These are phyloP conservation scores for Rhytidhysteron rufulum DNA, from an alignment of 2,329 filamentous ascomycete species.

Conservation along the genomic window DNA sequence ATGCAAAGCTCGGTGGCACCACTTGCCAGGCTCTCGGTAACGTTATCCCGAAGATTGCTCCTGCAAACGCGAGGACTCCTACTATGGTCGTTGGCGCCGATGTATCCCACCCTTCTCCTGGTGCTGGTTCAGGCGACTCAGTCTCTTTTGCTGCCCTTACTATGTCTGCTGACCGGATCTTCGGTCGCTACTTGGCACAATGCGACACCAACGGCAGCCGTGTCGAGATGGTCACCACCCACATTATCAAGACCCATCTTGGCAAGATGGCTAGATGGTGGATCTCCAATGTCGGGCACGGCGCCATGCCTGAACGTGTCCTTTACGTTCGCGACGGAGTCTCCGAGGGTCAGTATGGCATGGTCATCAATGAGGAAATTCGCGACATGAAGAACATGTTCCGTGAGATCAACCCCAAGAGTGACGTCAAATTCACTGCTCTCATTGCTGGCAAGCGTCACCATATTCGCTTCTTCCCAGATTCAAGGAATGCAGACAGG, in stretches of 20 bases:
- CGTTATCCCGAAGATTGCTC: slow-evolving; percentile 26
- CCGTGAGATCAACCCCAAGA: slow-evolving; percentile 34
- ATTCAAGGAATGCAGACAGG: slow-evolving; percentile 55
- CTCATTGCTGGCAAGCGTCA: slow-evolving; percentile 91
- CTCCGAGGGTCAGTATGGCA: slow-evolving; percentile 76
- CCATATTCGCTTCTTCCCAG: slow-evolving; percentile 88
- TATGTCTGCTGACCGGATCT: slow-evolving; percentile 69
- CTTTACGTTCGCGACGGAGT: slow-evolving; percentile 95
- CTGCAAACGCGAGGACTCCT: slow-evolving; percentile 11
- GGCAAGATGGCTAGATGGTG: slow-evolving; percentile 62
- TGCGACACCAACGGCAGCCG: slow-evolving; percentile 81
- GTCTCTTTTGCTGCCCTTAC: slow-evolving; percentile 82
- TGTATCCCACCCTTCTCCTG: slow-evolving; percentile 78
- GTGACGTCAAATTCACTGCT: slow-evolving; percentile 69
- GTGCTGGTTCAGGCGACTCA: slow-evolving; percentile 39
- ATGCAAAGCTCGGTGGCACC: slow-evolving; percentile 85
- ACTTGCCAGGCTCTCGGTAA: slow-evolving; percentile 55
- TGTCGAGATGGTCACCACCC: slow-evolving; percentile 69
- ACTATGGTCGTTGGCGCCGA: slow-evolving; percentile 90
- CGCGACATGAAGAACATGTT: slow-evolving; percentile 63
- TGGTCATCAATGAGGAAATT: slow-evolving; percentile 78
- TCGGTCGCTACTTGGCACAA: slow-evolving; percentile 70
- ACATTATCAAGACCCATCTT: slow-evolving; percentile 66
- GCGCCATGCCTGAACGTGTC: slow-evolving; percentile 64
- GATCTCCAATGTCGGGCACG: slow-evolving; percentile 52